These are phyloP conservation scores for Macrolepiota dolichaula DNA, from an alignment of 768 basidiomycete species.

Conservation along the genomic window DNA sequence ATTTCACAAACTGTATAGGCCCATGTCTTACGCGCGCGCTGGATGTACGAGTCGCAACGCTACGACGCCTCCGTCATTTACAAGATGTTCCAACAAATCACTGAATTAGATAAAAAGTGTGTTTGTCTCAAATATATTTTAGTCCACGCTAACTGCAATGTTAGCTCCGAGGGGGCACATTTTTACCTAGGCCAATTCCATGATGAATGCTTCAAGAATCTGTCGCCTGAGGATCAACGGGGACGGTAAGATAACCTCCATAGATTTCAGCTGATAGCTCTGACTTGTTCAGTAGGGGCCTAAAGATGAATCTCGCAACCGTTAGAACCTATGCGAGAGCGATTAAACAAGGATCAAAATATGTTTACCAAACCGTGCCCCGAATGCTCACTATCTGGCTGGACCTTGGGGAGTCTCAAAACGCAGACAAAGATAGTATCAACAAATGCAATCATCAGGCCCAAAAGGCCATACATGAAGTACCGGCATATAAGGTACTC, in stretches of 20 bases:
- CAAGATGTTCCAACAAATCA: conserved; percentile 51
- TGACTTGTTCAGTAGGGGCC: conserved; percentile 35
- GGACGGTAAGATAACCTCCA: conserved; percentile 13
- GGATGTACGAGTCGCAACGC: conserved; percentile 89
- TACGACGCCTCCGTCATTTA: conserved; percentile 66
- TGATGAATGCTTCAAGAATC: conserved; percentile 66
- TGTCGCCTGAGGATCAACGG: conserved; percentile 43
- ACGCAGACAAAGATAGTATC: conserved; percentile 34
- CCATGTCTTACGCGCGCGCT: conserved; percentile 78
- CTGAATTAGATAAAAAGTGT: conserved; percentile 48
- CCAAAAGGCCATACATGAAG: conserved; percentile 47
- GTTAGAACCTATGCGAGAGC: conserved; percentile 68
- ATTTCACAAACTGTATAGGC: conserved; percentile 42
- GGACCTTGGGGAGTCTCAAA: conserved; percentile 69
- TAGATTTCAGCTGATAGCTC: background rate
- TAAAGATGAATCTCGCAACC: conserved; percentile 64
- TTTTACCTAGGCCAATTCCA: conserved; percentile 90
- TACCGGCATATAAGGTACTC: conserved; percentile 79
- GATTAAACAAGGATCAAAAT: conserved; percentile 84
- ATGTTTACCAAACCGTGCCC: conserved; percentile 93
- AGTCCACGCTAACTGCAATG: background rate
- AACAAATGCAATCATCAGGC: conserved; percentile 56
- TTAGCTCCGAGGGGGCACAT: conserved; percentile 79
- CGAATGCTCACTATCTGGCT: conserved; percentile 94
- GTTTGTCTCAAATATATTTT: conserved; percentile 6